Conservation (phyloP, 371 early-diverging fungal genomes). For the Enterospora canceri region DNA sequence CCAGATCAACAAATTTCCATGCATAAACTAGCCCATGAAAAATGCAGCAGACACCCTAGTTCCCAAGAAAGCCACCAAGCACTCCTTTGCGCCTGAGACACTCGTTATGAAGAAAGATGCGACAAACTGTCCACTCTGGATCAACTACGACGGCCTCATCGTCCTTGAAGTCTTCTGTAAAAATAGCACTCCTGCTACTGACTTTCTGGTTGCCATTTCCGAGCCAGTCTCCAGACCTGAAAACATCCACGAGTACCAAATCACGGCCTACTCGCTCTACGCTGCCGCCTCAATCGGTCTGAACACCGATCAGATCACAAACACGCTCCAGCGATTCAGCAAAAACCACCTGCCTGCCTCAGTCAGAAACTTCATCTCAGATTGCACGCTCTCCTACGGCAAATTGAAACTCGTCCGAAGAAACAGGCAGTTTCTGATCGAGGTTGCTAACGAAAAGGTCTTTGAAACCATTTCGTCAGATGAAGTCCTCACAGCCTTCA, state of each 20-base stretch:
- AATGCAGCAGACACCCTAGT: constrained; percentile 26
- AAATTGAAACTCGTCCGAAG: constrained; percentile 90
- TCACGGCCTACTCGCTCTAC: constrained; percentile 89
- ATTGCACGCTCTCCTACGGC: constrained; percentile 79
- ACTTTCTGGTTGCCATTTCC: constrained; percentile 90
- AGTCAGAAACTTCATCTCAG: constrained; percentile 69
- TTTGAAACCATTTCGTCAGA: constrained; percentile 72
- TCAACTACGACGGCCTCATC: constrained; percentile 75
- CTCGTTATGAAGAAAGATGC: constrained; percentile 69
- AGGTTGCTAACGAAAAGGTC: constrained; percentile 68
- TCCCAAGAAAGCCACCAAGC: constrained; percentile 56
- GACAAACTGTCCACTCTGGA: constrained; percentile 76
- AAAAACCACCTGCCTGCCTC: constrained; percentile 70
- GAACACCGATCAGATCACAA: constrained; percentile 79
- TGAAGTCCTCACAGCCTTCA: constrained; percentile 60
- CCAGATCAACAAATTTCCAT: background rate
- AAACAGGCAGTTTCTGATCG: constrained; percentile 78
- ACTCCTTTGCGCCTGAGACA: constrained; percentile 46
- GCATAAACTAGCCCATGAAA: background rate
- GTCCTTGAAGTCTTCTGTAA: constrained; percentile 87
- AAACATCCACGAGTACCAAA: constrained; percentile 86
- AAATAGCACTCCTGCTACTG: constrained; percentile 79
- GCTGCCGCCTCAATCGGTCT: constrained; percentile 96
- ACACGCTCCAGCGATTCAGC: constrained; percentile 74
- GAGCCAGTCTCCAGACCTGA: constrained; percentile 89